Evolutionary conservation across 495 filamentous ascomycete species (phyloP).

Genomic region (Penicillium paxilli): DNA sequence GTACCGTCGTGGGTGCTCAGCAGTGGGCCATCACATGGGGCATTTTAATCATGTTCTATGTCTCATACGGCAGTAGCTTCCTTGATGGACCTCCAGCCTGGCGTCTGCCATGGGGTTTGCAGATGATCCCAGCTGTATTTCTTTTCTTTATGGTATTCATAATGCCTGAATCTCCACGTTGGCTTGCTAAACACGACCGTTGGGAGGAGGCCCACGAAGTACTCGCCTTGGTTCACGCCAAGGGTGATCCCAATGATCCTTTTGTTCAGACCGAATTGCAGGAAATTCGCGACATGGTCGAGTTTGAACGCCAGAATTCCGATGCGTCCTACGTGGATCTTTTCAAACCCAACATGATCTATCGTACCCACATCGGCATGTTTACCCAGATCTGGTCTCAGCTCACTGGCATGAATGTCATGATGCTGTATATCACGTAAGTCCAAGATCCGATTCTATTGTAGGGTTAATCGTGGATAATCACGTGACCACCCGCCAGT

Average conservation of each 20-base stretch:
- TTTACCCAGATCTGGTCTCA: constrained; percentile 87
- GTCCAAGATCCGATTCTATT: not conserved
- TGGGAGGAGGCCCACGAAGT: constrained; percentile 68
- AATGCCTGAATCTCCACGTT: constrained; percentile 72
- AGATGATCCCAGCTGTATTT: constrained; percentile 66
- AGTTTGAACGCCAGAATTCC: constrained; percentile 64
- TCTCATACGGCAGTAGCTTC: constrained; percentile 52
- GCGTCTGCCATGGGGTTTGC: constrained; percentile 73
- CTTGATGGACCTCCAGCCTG: constrained; percentile 61
- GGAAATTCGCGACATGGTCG: constrained; percentile 69
- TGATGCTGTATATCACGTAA: constrained; percentile 57
- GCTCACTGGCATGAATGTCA: constrained; percentile 82
- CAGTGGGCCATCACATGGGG: constrained; percentile 81
- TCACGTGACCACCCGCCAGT: too few relatives aligned
- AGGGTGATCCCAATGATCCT: constrained; percentile 58
- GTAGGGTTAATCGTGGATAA: too few relatives aligned
- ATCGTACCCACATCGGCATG: constrained; percentile 70
- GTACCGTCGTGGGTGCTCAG: constrained; percentile 68
- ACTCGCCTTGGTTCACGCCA: constrained; percentile 62
- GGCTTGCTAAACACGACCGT: constrained; percentile 69
- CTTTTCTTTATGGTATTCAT: constrained; percentile 61
- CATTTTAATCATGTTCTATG: constrained; percentile 73
- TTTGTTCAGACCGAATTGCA: constrained; percentile 65
- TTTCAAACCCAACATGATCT: constrained; percentile 69
- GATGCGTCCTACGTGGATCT: constrained; percentile 70